Base-by-base conservation (phyloP, 371 early-diverging fungal species). In the Mucor plumbeus region DNA sequence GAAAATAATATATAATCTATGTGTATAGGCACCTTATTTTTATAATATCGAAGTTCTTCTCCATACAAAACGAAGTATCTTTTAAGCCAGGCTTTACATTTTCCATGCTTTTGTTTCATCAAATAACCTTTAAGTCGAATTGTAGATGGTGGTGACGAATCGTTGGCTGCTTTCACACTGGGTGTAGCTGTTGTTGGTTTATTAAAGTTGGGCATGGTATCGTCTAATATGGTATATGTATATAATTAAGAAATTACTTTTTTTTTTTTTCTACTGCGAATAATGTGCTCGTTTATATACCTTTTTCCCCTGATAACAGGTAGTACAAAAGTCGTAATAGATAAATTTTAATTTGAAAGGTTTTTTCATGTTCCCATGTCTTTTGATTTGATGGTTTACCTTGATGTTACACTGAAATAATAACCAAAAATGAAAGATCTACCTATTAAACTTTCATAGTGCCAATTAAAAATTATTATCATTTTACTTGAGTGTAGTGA, bases 91-190 rank as follows among this genome's bases (percentile, higher is more conserved):
- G 64, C 47, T 59, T 64, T 77, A 33, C 71, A 74, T 50, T 74
- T 68, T 47, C 82, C 79, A 61, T 81, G 82, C 26, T 74, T 68
- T 64, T 81, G 82, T 65, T 81, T 81, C 63, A 71, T 64, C 19
- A 81, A 59, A 67, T 74, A 81, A 10, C 82, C 82, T 59, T 73
- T 59, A 7, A 69, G 19, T 53, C 43, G 55, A 43, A 64, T 33
- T 13, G 53, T 50, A n/a, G 72, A 36, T 6, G 69, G 56, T 7
- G 69, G 54, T 7, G 1, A 5, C n/a, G 64, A 48, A 43, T 64
- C 61, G 39, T 58, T 61, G 19, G 65, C 53, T 14, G 10, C 33
- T 44, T 72, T 72, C 5, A 72, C 65, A 33, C 69, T 65, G 5
- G 72, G 72, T 7, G 41, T 59, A 38, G 40, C 15, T 34, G 50